Evolutionary conservation across 2,329 filamentous ascomycete genomes (phyloP).

Genomic region (Tolypocladium pustulatum): DNA sequence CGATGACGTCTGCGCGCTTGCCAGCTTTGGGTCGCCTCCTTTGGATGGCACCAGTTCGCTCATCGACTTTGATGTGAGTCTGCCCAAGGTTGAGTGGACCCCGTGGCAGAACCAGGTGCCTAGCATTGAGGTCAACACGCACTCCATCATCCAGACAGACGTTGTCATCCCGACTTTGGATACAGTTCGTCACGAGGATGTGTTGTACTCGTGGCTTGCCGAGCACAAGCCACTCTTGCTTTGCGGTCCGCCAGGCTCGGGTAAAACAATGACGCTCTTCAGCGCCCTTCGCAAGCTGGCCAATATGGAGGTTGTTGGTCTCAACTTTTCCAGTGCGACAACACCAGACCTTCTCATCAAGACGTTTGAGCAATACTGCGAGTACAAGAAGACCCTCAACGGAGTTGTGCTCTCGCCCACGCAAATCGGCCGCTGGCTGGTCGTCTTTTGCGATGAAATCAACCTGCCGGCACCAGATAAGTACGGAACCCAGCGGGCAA

Average conservation of each 20-base stretch:
- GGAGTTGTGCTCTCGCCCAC: constrained; percentile 92
- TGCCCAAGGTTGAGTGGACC: constrained; percentile 82
- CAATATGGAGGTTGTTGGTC: constrained; percentile 97
- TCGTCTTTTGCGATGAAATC: constrained; percentile 99
- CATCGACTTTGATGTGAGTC: constrained; percentile 87
- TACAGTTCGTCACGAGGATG: constrained; percentile 94
- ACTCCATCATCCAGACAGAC: constrained; percentile 95
- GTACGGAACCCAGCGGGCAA: constrained; percentile 94
- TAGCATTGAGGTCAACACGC: constrained; percentile 91
- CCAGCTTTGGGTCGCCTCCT: constrained; percentile 75
- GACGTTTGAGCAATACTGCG: constrained; percentile 98
- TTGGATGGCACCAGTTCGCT: constrained; percentile 71
- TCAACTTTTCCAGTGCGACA: constrained; percentile 98
- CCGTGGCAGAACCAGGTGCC: constrained; percentile 94
- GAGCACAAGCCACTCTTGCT: constrained; percentile 96
- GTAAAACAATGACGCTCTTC: constrained; percentile 99
- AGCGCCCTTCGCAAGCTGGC: constrained; percentile 92
- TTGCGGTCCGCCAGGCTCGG: constrained; percentile 93
- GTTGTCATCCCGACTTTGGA: constrained; percentile 97
- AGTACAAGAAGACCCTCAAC: constrained; percentile 97
- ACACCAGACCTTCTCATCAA: constrained; percentile 97
- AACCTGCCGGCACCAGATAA: constrained; percentile 96
- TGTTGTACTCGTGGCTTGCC: constrained; percentile 98
- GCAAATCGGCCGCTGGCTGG: constrained; percentile 94
- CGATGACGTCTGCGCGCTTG: constrained; percentile 70